Evolutionary conservation across 2,329 filamentous ascomycete species (phyloP).

Genomic region (Cercospora sp.): DNA sequence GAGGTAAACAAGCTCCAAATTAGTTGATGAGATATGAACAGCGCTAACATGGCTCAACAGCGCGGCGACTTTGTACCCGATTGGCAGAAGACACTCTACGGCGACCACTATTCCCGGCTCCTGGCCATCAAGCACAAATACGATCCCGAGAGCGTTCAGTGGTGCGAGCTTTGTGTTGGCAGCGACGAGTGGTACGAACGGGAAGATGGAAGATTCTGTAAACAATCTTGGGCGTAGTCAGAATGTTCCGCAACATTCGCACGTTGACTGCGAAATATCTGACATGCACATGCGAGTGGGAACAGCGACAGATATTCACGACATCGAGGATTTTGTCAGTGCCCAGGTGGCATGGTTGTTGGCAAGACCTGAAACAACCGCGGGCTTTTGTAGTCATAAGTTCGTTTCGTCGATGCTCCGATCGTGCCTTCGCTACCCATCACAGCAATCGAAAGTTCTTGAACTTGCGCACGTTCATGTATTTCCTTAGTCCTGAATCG

Average conservation of each 20-base stretch:
- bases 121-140: constrained; percentile 21
- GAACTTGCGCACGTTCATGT: neutral
- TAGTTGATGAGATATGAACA: neutral
- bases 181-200: constrained; percentile 13
- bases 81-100: constrained; percentile 19
- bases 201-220: constrained; percentile 11
- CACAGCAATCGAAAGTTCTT: neutral
- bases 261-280: too few species aligned
- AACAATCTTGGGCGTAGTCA: neutral
- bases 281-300: too few species aligned
- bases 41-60: neutral
- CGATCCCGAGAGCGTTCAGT: constrained; percentile 19
- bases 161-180: constrained; percentile 12
- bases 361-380: too few species aligned
- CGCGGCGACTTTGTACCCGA: neutral
- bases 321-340: too few species aligned
- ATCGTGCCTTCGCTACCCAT: neutral
- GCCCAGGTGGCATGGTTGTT: too few species aligned
- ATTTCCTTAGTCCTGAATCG: constrained; percentile 8
- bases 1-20: constrained; percentile 31
- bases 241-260: neutral
- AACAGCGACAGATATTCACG: too few species aligned
- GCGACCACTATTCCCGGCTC: constrained; percentile 15
- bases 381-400: too few species aligned
- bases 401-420: too few species aligned